These are phyloP conservation scores for Porphyridium purpureum DNA, from an alignment of 23 red algal genomes.

Conservation along the genomic window DNA sequence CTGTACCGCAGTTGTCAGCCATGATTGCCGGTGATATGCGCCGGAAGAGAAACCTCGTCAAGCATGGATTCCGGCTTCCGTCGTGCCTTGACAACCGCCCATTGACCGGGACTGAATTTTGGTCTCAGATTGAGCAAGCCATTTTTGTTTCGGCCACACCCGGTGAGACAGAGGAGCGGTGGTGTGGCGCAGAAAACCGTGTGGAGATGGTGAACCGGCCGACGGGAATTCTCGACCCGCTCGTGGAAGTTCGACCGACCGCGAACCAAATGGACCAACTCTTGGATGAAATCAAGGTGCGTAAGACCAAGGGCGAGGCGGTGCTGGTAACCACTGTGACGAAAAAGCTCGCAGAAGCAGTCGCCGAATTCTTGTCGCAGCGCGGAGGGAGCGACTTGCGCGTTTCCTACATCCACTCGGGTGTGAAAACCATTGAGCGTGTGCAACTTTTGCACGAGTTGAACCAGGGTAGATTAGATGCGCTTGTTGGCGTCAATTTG, in stretches of 20 bases:
- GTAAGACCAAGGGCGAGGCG: slow-evolving; percentile 16
- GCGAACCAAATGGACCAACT: slow-evolving; percentile 64
- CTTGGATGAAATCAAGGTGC: slow-evolving; percentile 8
- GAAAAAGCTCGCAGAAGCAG: slow-evolving; percentile 66
- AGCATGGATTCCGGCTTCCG: slow-evolving; percentile 66
- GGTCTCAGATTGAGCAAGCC: slow-evolving; percentile 37
- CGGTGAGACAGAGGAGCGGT: slow-evolving; percentile 5
- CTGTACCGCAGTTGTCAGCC: slow-evolving; percentile 55
- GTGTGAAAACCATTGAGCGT: slow-evolving; percentile 51
- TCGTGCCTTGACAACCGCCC: slow-evolving; percentile 67
- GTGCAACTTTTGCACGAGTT: slow-evolving; percentile 54
- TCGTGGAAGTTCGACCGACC: slow-evolving; percentile 31
- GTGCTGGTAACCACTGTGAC: slow-evolving; percentile 63
- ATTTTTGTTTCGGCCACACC: slow-evolving; percentile 83
- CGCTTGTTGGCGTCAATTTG: slow-evolving; percentile 73
- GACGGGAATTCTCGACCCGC: slow-evolving; percentile 57
- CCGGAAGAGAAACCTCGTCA: slow-evolving; percentile 59
- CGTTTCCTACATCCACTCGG: slow-evolving; percentile 67
- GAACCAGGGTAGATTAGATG: slow-evolving; percentile 16
- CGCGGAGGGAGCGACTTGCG: slow-evolving; percentile 29
- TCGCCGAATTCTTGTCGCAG: slow-evolving; percentile 24
- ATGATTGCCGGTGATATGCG: slow-evolving; percentile 56
- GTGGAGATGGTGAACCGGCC: slow-evolving; percentile 59
- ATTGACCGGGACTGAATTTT: slow-evolving; percentile 55
- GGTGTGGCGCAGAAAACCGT: neutral